A percentile compares a stretch with the other conserved stretches of the same genome.
Evolutionary conservation across 2,329 filamentous ascomycete species (phyloP).

Genomic region (Colletotrichum sp.): DNA sequence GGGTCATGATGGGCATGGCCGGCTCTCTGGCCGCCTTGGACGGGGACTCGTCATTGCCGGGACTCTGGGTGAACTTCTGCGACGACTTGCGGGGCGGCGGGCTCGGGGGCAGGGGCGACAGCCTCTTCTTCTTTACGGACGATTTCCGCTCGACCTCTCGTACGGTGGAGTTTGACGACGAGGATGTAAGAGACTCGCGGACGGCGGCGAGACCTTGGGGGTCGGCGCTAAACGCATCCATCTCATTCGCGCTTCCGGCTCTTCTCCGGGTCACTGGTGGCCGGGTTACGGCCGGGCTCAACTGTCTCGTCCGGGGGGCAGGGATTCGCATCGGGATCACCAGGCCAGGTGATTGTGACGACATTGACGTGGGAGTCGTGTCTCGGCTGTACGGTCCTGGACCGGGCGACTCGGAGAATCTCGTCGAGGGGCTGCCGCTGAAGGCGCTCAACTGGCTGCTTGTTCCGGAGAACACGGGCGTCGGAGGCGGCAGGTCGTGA

Average conservation of each 20-base stretch:
- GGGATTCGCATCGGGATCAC: slow-evolving; percentile 53
- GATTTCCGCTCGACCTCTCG: slow-evolving; percentile 51
- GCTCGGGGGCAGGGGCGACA: slow-evolving; percentile 59
- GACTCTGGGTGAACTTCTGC: slow-evolving; percentile 51
- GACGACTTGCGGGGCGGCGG: slow-evolving; percentile 69
- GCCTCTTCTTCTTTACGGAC: slow-evolving; percentile 47
- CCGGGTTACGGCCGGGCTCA: slow-evolving; percentile 59
- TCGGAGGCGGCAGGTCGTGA: slow-evolving; percentile 70
- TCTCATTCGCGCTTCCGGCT: slow-evolving; percentile 59
- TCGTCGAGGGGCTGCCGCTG: slow-evolving; percentile 76
- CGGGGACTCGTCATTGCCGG: slow-evolving; percentile 42
- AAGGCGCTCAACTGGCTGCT: slow-evolving; percentile 62
- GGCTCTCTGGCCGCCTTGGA: slow-evolving; percentile 39
- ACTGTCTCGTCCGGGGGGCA: slow-evolving; percentile 55
- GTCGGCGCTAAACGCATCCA: slow-evolving; percentile 50
- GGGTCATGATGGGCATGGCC: slow-evolving; percentile 25
- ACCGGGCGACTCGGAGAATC: slow-evolving; percentile 75
- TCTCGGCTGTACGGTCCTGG: slow-evolving; percentile 76
- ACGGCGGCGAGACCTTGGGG: slow-evolving; percentile 67
- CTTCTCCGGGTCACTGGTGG: slow-evolving; percentile 66
- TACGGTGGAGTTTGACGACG: slow-evolving; percentile 74
- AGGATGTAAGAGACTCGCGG: slow-evolving; percentile 73
- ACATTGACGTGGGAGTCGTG: slow-evolving; percentile 79
- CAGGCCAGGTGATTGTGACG: slow-evolving; percentile 73
- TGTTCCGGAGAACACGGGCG: slow-evolving; percentile 65